Conservation (phyloP, 2,329 filamentous ascomycete species). For the Botrytis aclada region DNA sequence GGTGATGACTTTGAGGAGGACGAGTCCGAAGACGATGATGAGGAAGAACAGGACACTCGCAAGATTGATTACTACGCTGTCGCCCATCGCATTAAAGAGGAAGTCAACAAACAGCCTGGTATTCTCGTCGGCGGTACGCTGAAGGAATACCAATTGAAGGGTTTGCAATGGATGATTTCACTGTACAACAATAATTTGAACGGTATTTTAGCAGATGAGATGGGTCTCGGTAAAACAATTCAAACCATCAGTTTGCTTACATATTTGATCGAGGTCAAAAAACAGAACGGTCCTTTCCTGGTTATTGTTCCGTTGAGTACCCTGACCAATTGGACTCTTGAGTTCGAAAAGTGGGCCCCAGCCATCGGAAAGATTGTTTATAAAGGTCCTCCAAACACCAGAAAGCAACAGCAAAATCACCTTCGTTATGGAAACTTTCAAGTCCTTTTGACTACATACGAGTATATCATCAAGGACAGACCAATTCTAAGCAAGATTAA, state of each 20-base stretch:
- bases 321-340: conserved; percentile 96
- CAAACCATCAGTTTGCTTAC: conserved; percentile 98
- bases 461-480: conserved; percentile 99
- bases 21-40: conserved; percentile 68
- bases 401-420: conserved; percentile 88
- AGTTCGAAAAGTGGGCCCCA: conserved; percentile 99
- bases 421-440: conserved; percentile 96
- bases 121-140: conserved; percentile 89
- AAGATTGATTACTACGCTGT: conserved; percentile 99
- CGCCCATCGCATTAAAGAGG: conserved; percentile 92
- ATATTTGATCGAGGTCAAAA: conserved; percentile 94
- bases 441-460: conserved; percentile 94
- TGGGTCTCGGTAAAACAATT: conserved; percentile 99
- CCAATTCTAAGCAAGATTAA: conserved; percentile 96
- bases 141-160: conserved; percentile 98
- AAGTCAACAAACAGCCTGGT: conserved; percentile 75
- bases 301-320: conserved; percentile 97
- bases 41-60: conserved; percentile 62
- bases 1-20: conserved; percentile 50
- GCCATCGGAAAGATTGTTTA: conserved; percentile 85
- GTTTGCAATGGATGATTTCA: conserved; percentile 99
- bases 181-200: conserved; percentile 99
- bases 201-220: conserved; percentile 96
- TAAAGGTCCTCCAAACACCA: conserved; percentile 85
- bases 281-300: conserved; percentile 85